Base-by-base conservation (phyloP, 345 rosid genomes). In the Limnanthes douglasii region DNA sequence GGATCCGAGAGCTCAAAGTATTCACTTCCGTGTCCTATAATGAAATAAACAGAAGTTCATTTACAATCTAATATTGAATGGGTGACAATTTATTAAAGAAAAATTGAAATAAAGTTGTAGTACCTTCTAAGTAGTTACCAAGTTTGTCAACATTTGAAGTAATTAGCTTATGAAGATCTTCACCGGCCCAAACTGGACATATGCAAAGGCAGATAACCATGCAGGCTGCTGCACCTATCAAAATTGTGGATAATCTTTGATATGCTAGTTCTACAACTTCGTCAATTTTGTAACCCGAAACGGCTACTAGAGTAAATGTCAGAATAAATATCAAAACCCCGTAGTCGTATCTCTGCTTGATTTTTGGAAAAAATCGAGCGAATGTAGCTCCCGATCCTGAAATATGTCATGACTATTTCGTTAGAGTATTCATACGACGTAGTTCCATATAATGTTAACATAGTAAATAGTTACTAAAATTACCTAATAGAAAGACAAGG, bases 311-410 rank as follows among this genome's bases (percentile, higher is more conserved):
- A 23, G 75, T 59, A 58, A 75, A 83, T 5, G 95, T 88, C 43
- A 88, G 35, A 41, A 83, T 73, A 51, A 88, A 88, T 52, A 88
- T 64, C 58, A 64, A 18, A n/a, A 76, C 48, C 8, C 94, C 97
- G 16, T 86, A 86, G 45, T 88, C 97, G 25, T 83, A 88, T 61
- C 86, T 83, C 24, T 74, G 72, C 66, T 73, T 88, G 12, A 88
- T 54, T 43, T 12, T 29, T 5, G 97, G 97, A 14, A 73, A 62
- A 53, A 83, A 88, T 27, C 95, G 57, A 0, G 61, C 37, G 39
- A 78, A 88, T 22, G 97, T 78, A 11, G 78, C 64, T 20, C 59
- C 60, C 15, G 73, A 73, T 44, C 78, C 95, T 79, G 79, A 6
- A 39, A n/a, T 1, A 26, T 1, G 5, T 46, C 20, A 33, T 34